Conservation (phyloP, 805 yeast species). For the Teunomyces stri region DNA sequence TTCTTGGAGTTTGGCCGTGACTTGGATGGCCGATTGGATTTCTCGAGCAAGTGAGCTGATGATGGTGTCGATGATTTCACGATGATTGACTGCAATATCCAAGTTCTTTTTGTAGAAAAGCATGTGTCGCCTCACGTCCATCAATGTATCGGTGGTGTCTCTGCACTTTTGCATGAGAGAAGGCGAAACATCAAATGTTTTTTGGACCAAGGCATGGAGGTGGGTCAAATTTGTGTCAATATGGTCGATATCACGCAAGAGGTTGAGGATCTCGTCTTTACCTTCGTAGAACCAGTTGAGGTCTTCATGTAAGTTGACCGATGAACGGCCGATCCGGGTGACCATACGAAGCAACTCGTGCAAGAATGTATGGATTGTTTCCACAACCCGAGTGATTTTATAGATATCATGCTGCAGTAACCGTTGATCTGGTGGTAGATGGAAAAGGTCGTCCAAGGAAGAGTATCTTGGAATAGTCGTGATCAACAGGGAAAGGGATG, state of each 20-base stretch:
- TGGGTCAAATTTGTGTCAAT: constrained; percentile 23
- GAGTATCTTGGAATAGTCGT: neutral
- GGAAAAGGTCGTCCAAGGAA: neutral
- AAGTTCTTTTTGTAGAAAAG: constrained; percentile 20
- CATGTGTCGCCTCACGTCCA: constrained; percentile 23
- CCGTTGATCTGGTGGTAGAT: neutral
- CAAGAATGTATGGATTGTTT: constrained; percentile 27
- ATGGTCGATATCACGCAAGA: constrained; percentile 17
- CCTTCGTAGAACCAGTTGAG: constrained; percentile 28
- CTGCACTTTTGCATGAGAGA: constrained; percentile 25
- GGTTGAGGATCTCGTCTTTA: constrained; percentile 15
- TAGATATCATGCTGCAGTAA: constrained; percentile 23
- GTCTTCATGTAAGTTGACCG: constrained; percentile 7
- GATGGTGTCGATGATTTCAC: constrained; percentile 25
- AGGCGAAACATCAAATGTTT: constrained; percentile 5
- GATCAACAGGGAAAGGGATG: constrained; percentile 1
- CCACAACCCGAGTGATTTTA: constrained; percentile 26
- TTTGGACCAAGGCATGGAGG: constrained; percentile 13
- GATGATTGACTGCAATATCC: constrained; percentile 26
- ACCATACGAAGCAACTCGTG: constrained; percentile 16
- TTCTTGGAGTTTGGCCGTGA: constrained; percentile 15
- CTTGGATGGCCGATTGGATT: constrained; percentile 22
- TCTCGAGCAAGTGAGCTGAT: constrained; percentile 24
- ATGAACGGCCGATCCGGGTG: neutral
- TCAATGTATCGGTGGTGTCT: constrained; percentile 21